Evolutionary conservation across 257 asterid species (phyloP).

Genomic region (Voacanga thouarsii): DNA sequence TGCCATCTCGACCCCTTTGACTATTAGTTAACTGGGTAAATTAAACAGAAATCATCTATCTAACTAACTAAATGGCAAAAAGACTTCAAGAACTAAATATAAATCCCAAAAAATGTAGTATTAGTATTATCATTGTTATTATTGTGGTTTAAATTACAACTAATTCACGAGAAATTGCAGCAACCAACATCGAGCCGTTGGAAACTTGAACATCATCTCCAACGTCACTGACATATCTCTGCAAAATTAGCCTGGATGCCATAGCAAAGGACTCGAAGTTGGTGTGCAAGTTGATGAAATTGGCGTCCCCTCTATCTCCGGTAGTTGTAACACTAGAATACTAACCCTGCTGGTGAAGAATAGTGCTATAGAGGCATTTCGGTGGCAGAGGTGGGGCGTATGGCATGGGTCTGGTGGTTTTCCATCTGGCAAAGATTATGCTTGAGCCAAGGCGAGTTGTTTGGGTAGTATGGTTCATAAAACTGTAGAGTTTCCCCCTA

Average conservation of each 20-base stretch:
- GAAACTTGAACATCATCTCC: slow-evolving; percentile 38
- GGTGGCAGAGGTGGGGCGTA: slow-evolving; percentile 37
- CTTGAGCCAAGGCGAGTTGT: slow-evolving; percentile 17
- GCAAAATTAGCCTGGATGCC: slow-evolving; percentile 33
- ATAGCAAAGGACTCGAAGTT: slow-evolving; percentile 34
- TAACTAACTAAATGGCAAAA: too few relatives aligned
- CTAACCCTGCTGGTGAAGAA: slow-evolving; percentile 45
- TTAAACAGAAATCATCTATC: too few relatives aligned
- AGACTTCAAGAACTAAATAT: too few relatives aligned
- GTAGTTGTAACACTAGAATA: slow-evolving; percentile 12
- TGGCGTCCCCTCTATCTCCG: slow-evolving; percentile 22
- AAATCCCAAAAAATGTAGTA: too few relatives aligned
- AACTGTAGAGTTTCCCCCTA: slow-evolving; percentile 30
- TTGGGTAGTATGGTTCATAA: slow-evolving; percentile 26
- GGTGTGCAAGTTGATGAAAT: slow-evolving; percentile 59
- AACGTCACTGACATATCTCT: slow-evolving; percentile 30
- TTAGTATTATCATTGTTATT: slow-evolving; percentile 6
- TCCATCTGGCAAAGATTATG: slow-evolving; percentile 12
- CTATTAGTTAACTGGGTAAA: too few relatives aligned
- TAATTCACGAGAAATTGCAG: slow-evolving; percentile 38
- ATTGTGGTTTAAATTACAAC: slow-evolving; percentile 30
- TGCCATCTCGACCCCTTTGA: too few relatives aligned
- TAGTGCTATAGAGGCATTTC: slow-evolving; percentile 57
- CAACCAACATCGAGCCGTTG: slow-evolving; percentile 32
- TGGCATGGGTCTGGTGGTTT: slow-evolving; percentile 30